Base-by-base conservation (phyloP, 805 yeast genomes). In the Lipomyces mesembrius region DNA sequence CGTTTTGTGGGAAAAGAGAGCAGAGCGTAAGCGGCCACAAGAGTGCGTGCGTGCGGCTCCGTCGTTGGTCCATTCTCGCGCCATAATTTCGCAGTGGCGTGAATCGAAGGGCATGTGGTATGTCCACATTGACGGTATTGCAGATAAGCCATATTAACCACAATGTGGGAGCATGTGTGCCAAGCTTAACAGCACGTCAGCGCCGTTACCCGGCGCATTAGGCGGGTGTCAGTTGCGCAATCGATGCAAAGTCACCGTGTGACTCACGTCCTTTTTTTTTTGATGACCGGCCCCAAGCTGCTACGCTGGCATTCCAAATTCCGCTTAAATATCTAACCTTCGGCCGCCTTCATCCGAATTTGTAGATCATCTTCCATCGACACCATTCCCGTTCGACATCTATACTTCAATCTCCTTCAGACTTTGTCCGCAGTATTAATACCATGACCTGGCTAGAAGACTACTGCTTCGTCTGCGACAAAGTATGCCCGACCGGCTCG, bases 381-480 rank as follows among this genome's bases (percentile, higher is more conserved):
- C 49, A 43, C n/a, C 49, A 43, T 43, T 37, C 27, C 39, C 29
- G 1, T 27, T 27, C 29, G 29, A 27, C 29, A 7, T 5, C 32
- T 5, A 29, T 7, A 5, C 32, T 29, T 29, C 32, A 29, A 7
- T 37, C 43, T 37, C 6, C 17, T 12, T 37, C 43, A 37, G 43
- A 37, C 6, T 37, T 14, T 5, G 1, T 14, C 2, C 2, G 43
- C 12, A 37, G 43, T 37, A 37, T 14, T 14, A 37, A 29, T 29
- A 29, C 6, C 12, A 43, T 43, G 49, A 43, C 49, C 49, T 80
- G 83, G 83, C 69, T 79, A 69, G 83, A 82, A 74, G 88, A 85
- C 74, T 85, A 78, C 76, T 85, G 89, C 79, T 79, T 84, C 59
- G 87, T 83, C 65, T 85, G 89, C 76, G 88, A 85, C 72, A 83